phyloP scores from a whole-genome alignment of 192 early-diverging fungal genomes.

The Paraglomus brasilianum region DNA sequence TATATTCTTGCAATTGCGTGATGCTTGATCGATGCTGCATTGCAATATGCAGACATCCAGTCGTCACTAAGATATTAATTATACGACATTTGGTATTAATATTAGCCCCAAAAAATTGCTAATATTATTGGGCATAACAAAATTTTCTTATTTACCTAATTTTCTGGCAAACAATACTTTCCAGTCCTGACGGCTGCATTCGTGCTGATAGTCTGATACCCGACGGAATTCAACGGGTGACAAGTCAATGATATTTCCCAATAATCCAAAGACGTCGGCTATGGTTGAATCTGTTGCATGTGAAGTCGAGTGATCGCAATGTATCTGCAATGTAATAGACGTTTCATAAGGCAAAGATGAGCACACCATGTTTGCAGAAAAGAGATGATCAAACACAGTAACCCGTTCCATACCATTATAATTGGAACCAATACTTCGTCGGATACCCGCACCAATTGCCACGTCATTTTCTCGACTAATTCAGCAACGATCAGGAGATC shows the following conservation, averaged over 20 bases:
- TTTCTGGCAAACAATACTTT: slow-evolving; percentile 5
- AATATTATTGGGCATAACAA: neutral
- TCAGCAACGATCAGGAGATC: neutral
- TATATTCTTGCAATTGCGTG: no score
- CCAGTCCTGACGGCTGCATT: neutral
- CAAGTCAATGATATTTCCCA: neutral
- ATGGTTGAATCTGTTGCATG: neutral
- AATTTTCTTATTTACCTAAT: slow-evolving; percentile 2
- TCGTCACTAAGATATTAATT: no score
- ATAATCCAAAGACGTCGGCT: neutral
- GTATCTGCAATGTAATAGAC: neutral
- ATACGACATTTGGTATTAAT: no score
- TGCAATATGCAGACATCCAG: no score
- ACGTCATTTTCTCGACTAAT: slow-evolving; percentile 2
- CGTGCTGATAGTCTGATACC: no score
- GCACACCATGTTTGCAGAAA: neutral
- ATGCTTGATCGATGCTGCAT: no score
- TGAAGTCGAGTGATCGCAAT: neutral
- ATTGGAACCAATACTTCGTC: slow-evolving; percentile 23
- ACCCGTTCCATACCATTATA: slow-evolving; percentile 2
- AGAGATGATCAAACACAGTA: neutral
- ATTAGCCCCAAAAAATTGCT: no score
- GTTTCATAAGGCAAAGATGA: neutral
- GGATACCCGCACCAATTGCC: neutral
- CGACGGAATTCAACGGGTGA: neutral